A percentile compares a stretch with the other conserved stretches of the same genome.
phyloP scores from a whole-genome alignment of 179 eudicot species.

The Vitellaria paradoxa region DNA sequence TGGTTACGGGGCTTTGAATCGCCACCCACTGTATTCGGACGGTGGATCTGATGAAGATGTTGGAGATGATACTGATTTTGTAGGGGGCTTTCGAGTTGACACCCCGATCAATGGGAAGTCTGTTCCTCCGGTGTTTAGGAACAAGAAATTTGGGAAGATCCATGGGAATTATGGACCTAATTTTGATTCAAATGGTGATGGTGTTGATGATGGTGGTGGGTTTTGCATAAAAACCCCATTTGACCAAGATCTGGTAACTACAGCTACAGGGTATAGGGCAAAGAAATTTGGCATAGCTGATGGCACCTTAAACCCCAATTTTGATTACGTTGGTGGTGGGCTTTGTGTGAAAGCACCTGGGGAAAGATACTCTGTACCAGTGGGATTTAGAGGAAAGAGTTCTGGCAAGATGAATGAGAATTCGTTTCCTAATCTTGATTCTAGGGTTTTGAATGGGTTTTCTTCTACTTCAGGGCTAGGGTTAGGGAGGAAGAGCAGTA shows the following conservation, averaged over 20 bases:
- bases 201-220: slow-evolving; percentile 13
- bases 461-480: slow-evolving; percentile 10
- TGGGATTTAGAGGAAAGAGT: slow-evolving; percentile 16
- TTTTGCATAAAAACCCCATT: slow-evolving; percentile 4
- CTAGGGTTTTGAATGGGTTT: slow-evolving; percentile 25
- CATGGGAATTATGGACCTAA: slow-evolving; percentile 12
- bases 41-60: slow-evolving; percentile 27
- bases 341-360: slow-evolving; percentile 7
- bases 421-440: slow-evolving; percentile 17
- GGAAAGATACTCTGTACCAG: slow-evolving; percentile 16
- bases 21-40: slow-evolving; percentile 19
- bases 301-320: neutral
- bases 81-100: slow-evolving; percentile 14
- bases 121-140: slow-evolving; percentile 21
- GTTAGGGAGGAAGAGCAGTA: slow-evolving; percentile 15
- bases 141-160: slow-evolving; percentile 21
- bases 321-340: slow-evolving; percentile 6
- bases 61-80: slow-evolving; percentile 12
- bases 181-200: neutral
- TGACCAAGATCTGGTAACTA: slow-evolving; percentile 15
- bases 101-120: slow-evolving; percentile 12
- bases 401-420: slow-evolving; percentile 15
- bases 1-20: slow-evolving; percentile 16
- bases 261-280: slow-evolving; percentile 19
- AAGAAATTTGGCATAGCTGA: slow-evolving; percentile 8